Base-by-base conservation (phyloP, 768 basidiomycete species). In the Termitomyces sp. region DNA sequence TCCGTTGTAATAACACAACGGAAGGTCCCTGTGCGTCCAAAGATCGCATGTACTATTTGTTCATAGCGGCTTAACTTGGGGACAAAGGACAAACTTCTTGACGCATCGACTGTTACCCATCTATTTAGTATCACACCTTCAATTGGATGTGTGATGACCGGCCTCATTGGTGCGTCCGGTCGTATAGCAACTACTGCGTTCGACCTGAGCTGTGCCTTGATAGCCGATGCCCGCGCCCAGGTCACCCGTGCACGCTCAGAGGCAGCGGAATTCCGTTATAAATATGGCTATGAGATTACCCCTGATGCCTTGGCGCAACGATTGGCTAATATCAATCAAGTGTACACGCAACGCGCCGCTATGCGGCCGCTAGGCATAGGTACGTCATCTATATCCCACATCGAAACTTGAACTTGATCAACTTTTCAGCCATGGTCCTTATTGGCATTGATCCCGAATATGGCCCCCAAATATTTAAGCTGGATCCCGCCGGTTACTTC, bases 401-500 rank as follows among this genome's bases (percentile, higher is more conserved):
- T 30, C 19, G 25, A 30, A 40, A 32, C 23, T 30, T 11, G 11
- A 35, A 25, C 27, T 45, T 34, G 37, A 39, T 35, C 12, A 2
- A n/a, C 25, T 30, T 30, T 25, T 11, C 57, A 98, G 96, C 94
- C 4, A 98, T 96, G 94, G 89, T 98, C 59, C 73, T 98, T 65
- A 94, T 98, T 66, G 97, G 97, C 3, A 79, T 87, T 58, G 97
- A 98, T 71, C 79, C 88, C 9, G 91, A 95, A 68, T 79, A 81
- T 52, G 96, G 96, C 5, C 96, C 97, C n/a, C 96, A 98, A 69
- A 82, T 89, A 65, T 98, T 98, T 81, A 98, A 97, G 74, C 86
- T 98, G 52, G 97, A 99, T 68, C 97, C 97, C 11, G 97, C 97
- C 2, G 97, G 97, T 5, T 98, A 97, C 74, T 99, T 95, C 69